Conservation (phyloP, 2,329 filamentous ascomycete genomes). For the Esteya vermicola region DNA sequence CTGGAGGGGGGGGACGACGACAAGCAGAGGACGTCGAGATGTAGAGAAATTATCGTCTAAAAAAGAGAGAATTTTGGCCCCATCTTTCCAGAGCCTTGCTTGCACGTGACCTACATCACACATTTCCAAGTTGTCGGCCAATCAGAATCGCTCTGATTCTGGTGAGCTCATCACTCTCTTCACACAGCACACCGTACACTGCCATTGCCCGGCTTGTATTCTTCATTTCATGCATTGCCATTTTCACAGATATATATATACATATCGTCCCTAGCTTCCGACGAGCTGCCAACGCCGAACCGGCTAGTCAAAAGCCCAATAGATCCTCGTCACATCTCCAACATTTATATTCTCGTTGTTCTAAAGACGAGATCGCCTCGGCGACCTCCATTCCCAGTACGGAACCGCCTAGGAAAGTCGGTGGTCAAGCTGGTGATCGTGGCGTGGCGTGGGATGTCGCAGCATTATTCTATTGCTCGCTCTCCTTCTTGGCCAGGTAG, state of each 20-base stretch:
- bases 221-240: conserved; percentile 1
- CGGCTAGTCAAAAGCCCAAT: no score
- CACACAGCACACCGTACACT: no score
- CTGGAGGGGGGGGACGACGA: not conserved
- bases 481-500: conserved; percentile 43
- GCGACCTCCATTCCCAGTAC: no score
- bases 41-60: not conserved
- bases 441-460: not conserved
- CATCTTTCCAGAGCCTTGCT: conserved; percentile 1
- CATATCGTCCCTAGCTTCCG: not conserved
- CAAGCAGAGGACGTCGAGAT: not conserved
- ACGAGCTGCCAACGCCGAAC: no score
- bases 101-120: not conserved
- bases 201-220: no score
- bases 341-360: not conserved
- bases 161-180: conserved; percentile 12
- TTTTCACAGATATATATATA: conserved; percentile 7
- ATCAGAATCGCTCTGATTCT: conserved; percentile 9
- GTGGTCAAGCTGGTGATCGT: no score
- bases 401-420: no score
- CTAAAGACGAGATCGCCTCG: no score
- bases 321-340: not conserved
- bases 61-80: conserved; percentile 2
- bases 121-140: conserved; percentile 7
- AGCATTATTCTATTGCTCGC: conserved; percentile 1